A percentile compares a stretch with the other conserved stretches of the same genome.
Conservation (phyloP, 169 alveolate species). For the Plasmodium knowlesi region DNA sequence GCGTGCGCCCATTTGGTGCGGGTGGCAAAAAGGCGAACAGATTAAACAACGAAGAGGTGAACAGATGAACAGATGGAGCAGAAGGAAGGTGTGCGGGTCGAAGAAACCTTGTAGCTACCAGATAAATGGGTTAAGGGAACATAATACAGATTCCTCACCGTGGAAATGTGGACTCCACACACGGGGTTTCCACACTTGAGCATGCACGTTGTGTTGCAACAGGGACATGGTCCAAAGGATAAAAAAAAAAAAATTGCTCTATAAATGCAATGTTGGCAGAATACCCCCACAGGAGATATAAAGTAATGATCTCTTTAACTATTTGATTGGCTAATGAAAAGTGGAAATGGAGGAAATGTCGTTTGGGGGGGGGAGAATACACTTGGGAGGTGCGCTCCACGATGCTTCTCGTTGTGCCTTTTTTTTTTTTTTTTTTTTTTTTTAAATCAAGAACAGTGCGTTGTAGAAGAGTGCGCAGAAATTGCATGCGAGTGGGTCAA, state of each 20-base stretch:
- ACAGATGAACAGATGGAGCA: background rate
- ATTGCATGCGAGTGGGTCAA: too few relatives aligned
- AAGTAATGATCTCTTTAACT: background rate
- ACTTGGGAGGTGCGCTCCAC: background rate
- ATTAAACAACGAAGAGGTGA: background rate
- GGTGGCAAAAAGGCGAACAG: background rate
- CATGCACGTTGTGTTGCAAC: background rate
- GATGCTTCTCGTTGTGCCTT: background rate
- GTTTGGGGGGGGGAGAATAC: background rate
- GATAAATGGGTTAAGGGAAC: background rate
- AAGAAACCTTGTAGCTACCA: background rate
- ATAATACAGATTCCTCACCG: background rate
- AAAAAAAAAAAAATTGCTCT: background rate
- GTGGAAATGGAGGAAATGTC: background rate
- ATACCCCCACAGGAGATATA: background rate
- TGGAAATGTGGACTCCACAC: background rate
- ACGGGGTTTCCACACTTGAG: background rate
- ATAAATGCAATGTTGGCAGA: background rate
- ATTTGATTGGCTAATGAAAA: too few relatives aligned
- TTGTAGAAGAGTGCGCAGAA: background rate
- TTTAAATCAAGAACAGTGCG: background rate
- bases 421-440: too few relatives aligned
- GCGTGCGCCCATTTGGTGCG: background rate
- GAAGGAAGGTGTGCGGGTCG: background rate
- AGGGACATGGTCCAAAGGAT: background rate